Percentiles rank a stretch among this genome's conserved stretches.
Conservation (phyloP, 768 basidiomycete genomes). For the Trametes meyenii region DNA sequence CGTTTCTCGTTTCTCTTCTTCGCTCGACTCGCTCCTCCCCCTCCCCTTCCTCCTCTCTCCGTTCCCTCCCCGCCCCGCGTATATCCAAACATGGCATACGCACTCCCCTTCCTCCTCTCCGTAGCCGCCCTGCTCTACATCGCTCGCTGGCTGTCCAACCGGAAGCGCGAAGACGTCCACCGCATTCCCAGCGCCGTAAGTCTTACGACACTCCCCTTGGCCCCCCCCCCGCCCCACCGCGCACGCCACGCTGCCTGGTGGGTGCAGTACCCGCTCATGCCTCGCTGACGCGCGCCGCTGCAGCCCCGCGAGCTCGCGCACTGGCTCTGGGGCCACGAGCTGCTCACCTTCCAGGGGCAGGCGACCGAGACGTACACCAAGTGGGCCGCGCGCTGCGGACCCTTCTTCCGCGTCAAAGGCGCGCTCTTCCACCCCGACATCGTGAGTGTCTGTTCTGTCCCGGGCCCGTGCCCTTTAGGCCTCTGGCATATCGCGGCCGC, state of each 20-base stretch:
- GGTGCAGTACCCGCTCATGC: no score
- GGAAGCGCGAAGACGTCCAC: conserved; percentile 21
- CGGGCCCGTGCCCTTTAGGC: neutral
- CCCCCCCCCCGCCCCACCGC: neutral
- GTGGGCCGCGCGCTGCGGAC: conserved; percentile 38
- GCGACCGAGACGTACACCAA: conserved; percentile 37
- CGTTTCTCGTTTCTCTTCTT: neutral
- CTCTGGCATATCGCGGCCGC: neutral
- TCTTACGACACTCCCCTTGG: conserved; percentile 7
- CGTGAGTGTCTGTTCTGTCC: conserved; percentile 30
- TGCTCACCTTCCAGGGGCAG: conserved; percentile 37
- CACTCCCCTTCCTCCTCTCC: conserved; percentile 18
- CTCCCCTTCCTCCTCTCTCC: neutral
- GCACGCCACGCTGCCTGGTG: neutral
- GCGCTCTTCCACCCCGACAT: conserved; percentile 44
- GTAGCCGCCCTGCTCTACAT: conserved; percentile 21
- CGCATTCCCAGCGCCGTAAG: conserved; percentile 26
- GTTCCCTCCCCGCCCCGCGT: neutral
- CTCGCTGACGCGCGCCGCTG: neutral
- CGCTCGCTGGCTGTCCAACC: conserved; percentile 17
- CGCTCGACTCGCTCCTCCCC: neutral
- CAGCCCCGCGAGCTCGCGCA: conserved; percentile 23
- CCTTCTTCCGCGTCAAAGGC: conserved; percentile 41
- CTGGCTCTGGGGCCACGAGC: conserved; percentile 43
- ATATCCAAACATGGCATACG: conserved; percentile 7